These are phyloP conservation scores for Vachellia pachyceras DNA, from an alignment of 306 rosid genomes.

Conservation along the genomic window DNA sequence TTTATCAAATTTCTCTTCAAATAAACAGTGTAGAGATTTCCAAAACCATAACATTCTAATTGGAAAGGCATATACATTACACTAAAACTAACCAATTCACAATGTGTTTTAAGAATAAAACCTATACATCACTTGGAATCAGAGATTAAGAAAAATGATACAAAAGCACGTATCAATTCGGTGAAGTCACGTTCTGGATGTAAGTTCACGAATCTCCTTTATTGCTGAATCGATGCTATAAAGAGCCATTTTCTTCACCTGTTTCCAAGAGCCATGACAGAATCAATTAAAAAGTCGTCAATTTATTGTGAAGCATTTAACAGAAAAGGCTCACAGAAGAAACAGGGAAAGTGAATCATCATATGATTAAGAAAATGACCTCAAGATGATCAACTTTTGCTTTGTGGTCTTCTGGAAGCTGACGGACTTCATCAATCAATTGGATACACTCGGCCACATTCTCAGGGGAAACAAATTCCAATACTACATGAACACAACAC, in stretches of 20 bases:
- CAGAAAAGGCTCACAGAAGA: neutral
- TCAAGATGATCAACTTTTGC: slow-evolving; percentile 82
- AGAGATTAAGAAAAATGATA: neutral
- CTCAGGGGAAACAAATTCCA: slow-evolving; percentile 92
- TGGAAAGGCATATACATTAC: slow-evolving; percentile 27
- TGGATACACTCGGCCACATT: slow-evolving; percentile 73
- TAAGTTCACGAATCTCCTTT: slow-evolving; percentile 81
- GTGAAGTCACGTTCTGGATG: slow-evolving; percentile 65
- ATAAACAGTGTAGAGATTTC: slow-evolving; percentile 8
- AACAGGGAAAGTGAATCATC: neutral
- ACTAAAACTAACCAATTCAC: slow-evolving; percentile 19
- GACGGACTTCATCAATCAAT: slow-evolving; percentile 70
- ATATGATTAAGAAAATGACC: slow-evolving; percentile 51
- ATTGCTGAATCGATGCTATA: slow-evolving; percentile 73
- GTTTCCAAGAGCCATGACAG: slow-evolving; percentile 42
- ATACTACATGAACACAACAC: slow-evolving; percentile 87
- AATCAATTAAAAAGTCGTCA: slow-evolving; percentile 22
- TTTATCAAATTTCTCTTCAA: slow-evolving; percentile 13
- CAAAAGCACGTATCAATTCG: slow-evolving; percentile 1
- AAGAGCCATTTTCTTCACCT: slow-evolving; percentile 91
- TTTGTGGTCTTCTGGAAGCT: slow-evolving; percentile 75
- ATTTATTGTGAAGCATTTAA: neutral
- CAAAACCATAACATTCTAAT: slow-evolving; percentile 17
- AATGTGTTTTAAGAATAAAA: slow-evolving; percentile 31
- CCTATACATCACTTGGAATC: slow-evolving; percentile 34